Percentiles rank a stretch among this genome's conserved stretches.
Conservation (phyloP, 768 basidiomycete species). For the Lyophyllum semitale region DNA sequence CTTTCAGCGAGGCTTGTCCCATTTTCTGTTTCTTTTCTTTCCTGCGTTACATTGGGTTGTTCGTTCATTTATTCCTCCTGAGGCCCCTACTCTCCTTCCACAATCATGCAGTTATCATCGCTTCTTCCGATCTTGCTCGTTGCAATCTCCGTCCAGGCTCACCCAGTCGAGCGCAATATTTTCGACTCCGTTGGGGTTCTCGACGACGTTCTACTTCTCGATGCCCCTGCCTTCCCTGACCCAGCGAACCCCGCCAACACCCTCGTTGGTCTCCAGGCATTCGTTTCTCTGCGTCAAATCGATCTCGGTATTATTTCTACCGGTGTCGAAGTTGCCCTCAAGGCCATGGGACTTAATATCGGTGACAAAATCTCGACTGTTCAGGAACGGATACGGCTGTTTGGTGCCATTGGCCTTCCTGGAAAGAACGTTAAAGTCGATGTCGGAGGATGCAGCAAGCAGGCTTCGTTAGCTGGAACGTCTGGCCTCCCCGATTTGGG, state of each 20-base stretch:
- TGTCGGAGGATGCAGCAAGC: slow-evolving; percentile 31
- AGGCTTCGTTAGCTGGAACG: slow-evolving; percentile 27
- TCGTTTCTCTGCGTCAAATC: slow-evolving; percentile 33
- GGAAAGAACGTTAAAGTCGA: slow-evolving; percentile 32
- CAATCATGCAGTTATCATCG: slow-evolving; percentile 6
- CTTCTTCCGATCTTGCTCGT: slow-evolving; percentile 6
- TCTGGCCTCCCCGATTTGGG: slow-evolving; percentile 33
- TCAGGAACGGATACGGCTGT: slow-evolving; percentile 32
- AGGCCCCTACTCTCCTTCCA: neutral
- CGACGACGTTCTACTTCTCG: slow-evolving; percentile 39
- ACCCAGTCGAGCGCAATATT: slow-evolving; percentile 16
- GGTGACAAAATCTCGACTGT: slow-evolving; percentile 26
- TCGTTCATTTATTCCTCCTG: neutral
- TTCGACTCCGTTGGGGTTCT: slow-evolving; percentile 22
- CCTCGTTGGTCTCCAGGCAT: slow-evolving; percentile 34
- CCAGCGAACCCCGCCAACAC: slow-evolving; percentile 32
- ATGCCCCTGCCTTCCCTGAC: slow-evolving; percentile 40
- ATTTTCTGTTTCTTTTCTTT: neutral
- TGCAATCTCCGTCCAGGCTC: slow-evolving; percentile 6
- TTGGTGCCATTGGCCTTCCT: slow-evolving; percentile 32
- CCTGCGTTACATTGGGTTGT: neutral
- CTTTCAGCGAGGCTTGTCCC: slow-evolving; percentile 2
- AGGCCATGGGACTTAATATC: slow-evolving; percentile 31
- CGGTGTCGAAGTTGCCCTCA: slow-evolving; percentile 23
- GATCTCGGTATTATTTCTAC: slow-evolving; percentile 22